Evolutionary conservation across 2,329 filamentous ascomycete genomes (phyloP).

Genomic region (Chrysoporthe cubensis): DNA sequence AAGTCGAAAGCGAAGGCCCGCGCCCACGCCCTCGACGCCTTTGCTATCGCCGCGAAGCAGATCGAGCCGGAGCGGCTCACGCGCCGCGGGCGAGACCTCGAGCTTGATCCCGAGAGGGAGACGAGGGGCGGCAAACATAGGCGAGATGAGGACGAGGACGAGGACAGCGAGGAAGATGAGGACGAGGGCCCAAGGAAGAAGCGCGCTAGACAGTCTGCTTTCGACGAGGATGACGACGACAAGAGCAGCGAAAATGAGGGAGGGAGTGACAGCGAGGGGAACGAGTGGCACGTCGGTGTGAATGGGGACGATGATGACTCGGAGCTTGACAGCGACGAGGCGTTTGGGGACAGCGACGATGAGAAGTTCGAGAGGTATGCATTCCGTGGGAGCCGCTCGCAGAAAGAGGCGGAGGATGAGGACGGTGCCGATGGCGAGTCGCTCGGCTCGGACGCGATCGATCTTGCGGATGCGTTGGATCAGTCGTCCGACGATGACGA

Average conservation of each 20-base stretch:
- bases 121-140: slow-evolving; percentile 46
- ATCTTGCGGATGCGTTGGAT: slow-evolving; percentile 28
- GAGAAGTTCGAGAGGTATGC: slow-evolving; percentile 79
- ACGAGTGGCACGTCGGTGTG: slow-evolving; percentile 80
- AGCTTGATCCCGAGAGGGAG: slow-evolving; percentile 50
- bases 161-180: slow-evolving; percentile 66
- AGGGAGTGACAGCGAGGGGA: slow-evolving; percentile 83
- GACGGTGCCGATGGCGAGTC: slow-evolving; percentile 51
- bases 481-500: slow-evolving; percentile 55
- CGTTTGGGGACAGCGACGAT: slow-evolving; percentile 86
- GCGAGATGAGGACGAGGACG: slow-evolving; percentile 49
- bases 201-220: slow-evolving; percentile 44
- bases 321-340: slow-evolving; percentile 72
- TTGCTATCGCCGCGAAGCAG: slow-evolving; percentile 59
- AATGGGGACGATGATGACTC: slow-evolving; percentile 64
- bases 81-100: slow-evolving; percentile 51
- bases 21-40: slow-evolving; percentile 59
- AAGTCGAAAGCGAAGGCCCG: slow-evolving; percentile 54
- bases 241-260: slow-evolving; percentile 67
- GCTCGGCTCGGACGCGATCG: slow-evolving; percentile 40
- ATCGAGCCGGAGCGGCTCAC: slow-evolving; percentile 45
- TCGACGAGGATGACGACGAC: slow-evolving; percentile 48
- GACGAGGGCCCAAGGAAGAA: slow-evolving; percentile 56
- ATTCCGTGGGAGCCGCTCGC: slow-evolving; percentile 53
- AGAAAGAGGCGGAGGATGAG: slow-evolving; percentile 42